phyloP scores from a whole-genome alignment of 768 basidiomycete species.

The Auricularia auricula-judae region DNA sequence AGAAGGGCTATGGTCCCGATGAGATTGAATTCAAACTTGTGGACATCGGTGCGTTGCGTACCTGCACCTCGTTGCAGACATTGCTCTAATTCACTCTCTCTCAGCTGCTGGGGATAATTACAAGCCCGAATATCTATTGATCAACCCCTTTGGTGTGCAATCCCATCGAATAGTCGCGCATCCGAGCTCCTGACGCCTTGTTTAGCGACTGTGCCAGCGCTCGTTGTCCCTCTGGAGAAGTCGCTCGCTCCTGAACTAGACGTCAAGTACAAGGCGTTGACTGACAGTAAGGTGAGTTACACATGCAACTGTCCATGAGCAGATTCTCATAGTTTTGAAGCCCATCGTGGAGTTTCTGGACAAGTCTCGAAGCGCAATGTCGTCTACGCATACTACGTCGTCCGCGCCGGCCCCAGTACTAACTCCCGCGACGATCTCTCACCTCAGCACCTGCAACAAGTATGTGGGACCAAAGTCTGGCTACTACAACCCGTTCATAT shows the following conservation, averaged over 20 bases:
- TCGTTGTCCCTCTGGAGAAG: conserved; percentile 75
- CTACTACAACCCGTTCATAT: background rate
- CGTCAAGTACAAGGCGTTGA: conserved; percentile 70
- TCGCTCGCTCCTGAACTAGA: conserved; percentile 60
- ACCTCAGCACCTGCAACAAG: conserved; percentile 11
- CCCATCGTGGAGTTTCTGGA: conserved; percentile 72
- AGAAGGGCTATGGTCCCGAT: conserved; percentile 77
- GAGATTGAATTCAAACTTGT: conserved; percentile 64
- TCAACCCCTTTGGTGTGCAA: conserved; percentile 61
- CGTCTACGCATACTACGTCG: conserved; percentile 60
- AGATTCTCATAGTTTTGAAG: conserved; percentile 24
- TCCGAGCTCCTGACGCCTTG: background rate
- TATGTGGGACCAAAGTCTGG: background rate
- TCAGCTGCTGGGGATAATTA: conserved; percentile 74
- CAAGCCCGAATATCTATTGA: conserved; percentile 57
- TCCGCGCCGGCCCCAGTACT: conserved; percentile 63
- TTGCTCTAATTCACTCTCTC: background rate
- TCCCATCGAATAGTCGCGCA: background rate
- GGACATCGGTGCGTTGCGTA: conserved; percentile 38
- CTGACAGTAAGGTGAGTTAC: conserved; percentile 51
- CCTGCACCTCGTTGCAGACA: background rate
- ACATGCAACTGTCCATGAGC: conserved; percentile 1
- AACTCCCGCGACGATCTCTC: conserved; percentile 69
- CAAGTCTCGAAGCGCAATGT: conserved; percentile 61
- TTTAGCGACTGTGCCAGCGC: conserved; percentile 65